Conservation (phyloP, 2,329 filamentous ascomycete genomes). For the Colletotrichum cordylinicola region DNA sequence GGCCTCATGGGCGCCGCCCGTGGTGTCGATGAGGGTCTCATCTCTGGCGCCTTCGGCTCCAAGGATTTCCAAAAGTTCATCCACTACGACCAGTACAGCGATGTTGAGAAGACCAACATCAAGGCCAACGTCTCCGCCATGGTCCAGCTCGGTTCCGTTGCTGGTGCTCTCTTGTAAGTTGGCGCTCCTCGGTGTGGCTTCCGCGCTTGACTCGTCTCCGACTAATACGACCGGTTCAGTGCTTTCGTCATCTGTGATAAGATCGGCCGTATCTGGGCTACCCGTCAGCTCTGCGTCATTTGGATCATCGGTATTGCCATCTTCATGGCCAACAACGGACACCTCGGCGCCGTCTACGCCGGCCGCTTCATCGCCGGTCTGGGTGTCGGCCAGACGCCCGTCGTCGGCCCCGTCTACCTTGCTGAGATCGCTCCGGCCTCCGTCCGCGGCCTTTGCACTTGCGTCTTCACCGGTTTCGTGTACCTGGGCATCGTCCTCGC, state of each 20-base stretch:
- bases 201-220: background rate
- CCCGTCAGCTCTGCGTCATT: constrained; percentile 59
- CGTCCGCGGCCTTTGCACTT: constrained; percentile 76
- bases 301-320: constrained; percentile 65
- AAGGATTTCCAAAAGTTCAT: constrained; percentile 67
- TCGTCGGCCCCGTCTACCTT: constrained; percentile 74
- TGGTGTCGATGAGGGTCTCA: constrained; percentile 82
- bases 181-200: background rate
- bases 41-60: constrained; percentile 74
- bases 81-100: constrained; percentile 57
- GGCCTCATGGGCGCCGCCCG: constrained; percentile 78
- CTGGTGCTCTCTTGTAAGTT: constrained; percentile 65
- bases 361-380: constrained; percentile 71
- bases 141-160: constrained; percentile 81
- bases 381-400: constrained; percentile 70
- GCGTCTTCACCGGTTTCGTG: constrained; percentile 58
- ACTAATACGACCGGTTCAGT: constrained; percentile 35
- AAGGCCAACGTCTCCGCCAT: constrained; percentile 81
- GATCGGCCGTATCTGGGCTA: constrained; percentile 69
- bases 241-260: constrained; percentile 65
- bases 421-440: constrained; percentile 74
- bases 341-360: constrained; percentile 63
- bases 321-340: constrained; percentile 63
- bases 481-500: constrained; percentile 81
- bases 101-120: constrained; percentile 66